Conservation (phyloP, 2,329 filamentous ascomycete species). For the Orbilia javanica region DNA sequence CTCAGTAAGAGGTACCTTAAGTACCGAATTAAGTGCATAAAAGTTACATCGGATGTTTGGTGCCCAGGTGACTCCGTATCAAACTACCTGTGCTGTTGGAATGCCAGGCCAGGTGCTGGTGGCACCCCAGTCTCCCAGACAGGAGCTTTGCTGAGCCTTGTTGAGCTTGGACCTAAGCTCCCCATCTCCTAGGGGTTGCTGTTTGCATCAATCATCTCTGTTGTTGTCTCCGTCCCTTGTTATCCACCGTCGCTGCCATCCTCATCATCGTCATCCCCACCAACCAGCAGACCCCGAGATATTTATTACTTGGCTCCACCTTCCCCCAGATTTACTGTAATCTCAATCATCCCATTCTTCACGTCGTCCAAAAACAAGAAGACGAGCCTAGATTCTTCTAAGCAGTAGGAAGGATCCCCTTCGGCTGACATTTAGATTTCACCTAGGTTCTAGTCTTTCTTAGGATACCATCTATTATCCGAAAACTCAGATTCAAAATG, state of each 20-base stretch:
- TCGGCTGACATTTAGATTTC: not conserved
- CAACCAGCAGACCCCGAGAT: not conserved
- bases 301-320: not conserved
- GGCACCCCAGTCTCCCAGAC: too few species aligned
- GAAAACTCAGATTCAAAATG: slow-evolving; percentile 34
- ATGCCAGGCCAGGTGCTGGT: too few species aligned
- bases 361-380: too few species aligned
- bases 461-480: slow-evolving; percentile 25
- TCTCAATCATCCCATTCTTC: not conserved
- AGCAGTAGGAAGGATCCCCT: not conserved
- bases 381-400: not conserved
- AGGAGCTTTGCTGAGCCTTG: too few species aligned
- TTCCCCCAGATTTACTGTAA: not conserved
- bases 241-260: not conserved
- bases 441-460: slow-evolving; percentile 34
- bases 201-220: not conserved
- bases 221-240: not conserved
- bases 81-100: too few species aligned
- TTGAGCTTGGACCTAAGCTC: too few species aligned
- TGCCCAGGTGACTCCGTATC: too few species aligned
- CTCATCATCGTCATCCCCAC: not conserved
- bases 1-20: not conserved
- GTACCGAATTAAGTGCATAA: too few species aligned
- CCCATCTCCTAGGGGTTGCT: not conserved
- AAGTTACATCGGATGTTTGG: too few species aligned